Evolutionary conservation across 1,139 yeast genomes (phyloP).

Genomic region (Pichia sp.): DNA sequence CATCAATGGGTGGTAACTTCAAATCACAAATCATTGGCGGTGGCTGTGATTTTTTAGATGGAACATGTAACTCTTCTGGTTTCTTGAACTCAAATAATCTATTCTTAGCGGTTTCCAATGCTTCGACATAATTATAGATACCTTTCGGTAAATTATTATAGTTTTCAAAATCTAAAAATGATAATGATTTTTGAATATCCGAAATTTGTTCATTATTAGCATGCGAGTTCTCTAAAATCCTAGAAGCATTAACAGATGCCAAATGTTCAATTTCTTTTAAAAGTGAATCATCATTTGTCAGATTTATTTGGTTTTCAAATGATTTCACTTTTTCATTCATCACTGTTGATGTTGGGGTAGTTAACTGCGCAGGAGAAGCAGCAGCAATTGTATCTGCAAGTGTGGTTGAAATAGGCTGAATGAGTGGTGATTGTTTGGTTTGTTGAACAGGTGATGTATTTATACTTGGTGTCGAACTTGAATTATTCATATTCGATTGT

Average conservation of each 20-base stretch:
- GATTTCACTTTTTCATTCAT: background rate
- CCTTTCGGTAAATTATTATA: slow-evolving; percentile 40
- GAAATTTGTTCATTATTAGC: slow-evolving; percentile 6
- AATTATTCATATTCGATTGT: background rate
- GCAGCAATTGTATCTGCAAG: no score
- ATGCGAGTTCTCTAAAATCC: slow-evolving; percentile 7
- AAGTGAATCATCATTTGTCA: background rate
- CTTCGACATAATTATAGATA: slow-evolving; percentile 38
- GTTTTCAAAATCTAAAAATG: slow-evolving; percentile 19
- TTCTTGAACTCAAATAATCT: slow-evolving; percentile 29
- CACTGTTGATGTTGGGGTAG: background rate
- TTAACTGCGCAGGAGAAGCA: no score
- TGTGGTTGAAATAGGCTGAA: background rate
- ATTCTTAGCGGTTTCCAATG: slow-evolving; percentile 40
- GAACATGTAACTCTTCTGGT: slow-evolving; percentile 13
- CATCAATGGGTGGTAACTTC: slow-evolving; percentile 50
- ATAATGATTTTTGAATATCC: slow-evolving; percentile 12
- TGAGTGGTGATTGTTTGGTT: background rate
- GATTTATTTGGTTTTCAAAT: background rate
- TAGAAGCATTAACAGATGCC: slow-evolving; percentile 9
- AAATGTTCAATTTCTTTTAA: slow-evolving; percentile 8
- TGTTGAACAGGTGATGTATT: background rate
- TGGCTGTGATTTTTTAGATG: slow-evolving; percentile 16
- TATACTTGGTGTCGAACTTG: background rate
- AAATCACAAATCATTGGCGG: slow-evolving; percentile 15